These are phyloP conservation scores for Mesembryanthemum crystallinum DNA, from an alignment of 148 eudicot genomes.

Conservation along the genomic window DNA sequence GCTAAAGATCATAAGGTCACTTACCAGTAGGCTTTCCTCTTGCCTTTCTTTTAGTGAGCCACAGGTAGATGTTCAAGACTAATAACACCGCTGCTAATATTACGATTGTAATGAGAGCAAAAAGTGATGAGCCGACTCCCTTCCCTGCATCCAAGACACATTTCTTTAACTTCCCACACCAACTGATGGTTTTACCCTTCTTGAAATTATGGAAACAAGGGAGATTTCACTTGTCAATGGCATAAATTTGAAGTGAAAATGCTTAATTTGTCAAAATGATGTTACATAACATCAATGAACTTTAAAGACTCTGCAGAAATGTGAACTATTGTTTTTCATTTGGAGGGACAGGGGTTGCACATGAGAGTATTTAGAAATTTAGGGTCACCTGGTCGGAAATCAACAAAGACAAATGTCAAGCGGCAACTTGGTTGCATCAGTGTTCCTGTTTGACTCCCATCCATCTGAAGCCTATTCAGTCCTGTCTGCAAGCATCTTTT, in stretches of 20 bases:
- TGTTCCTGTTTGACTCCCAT: slow-evolving; percentile 16
- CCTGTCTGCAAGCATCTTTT: slow-evolving; percentile 26
- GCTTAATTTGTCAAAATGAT: too few species aligned
- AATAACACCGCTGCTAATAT: slow-evolving; percentile 19
- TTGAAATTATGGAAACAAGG: too few species aligned
- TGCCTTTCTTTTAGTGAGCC: slow-evolving; percentile 14
- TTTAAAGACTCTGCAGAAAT: too few species aligned
- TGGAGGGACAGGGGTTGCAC: too few species aligned
- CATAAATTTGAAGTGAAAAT: too few species aligned
- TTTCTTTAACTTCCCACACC: too few species aligned
- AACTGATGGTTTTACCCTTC: too few species aligned
- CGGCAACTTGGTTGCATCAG: slow-evolving; percentile 34
- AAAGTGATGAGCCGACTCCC: neutral
- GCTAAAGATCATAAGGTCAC: neutral
- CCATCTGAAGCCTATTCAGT: slow-evolving; percentile 12
- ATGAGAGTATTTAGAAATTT: too few species aligned
- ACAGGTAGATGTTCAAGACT: slow-evolving; percentile 17
- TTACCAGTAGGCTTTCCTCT: slow-evolving; percentile 33
- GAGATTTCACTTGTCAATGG: too few species aligned
- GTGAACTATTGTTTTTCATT: too few species aligned
- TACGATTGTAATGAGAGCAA: slow-evolving; percentile 9
- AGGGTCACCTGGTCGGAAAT: slow-evolving; percentile 22
- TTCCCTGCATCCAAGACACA: slow-evolving; percentile 19
- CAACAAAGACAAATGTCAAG: slow-evolving; percentile 14
- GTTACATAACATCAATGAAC: too few species aligned